These are phyloP conservation scores for Aspergillus vadensis DNA, from an alignment of 2,329 filamentous ascomycete species.

Conservation along the genomic window DNA sequence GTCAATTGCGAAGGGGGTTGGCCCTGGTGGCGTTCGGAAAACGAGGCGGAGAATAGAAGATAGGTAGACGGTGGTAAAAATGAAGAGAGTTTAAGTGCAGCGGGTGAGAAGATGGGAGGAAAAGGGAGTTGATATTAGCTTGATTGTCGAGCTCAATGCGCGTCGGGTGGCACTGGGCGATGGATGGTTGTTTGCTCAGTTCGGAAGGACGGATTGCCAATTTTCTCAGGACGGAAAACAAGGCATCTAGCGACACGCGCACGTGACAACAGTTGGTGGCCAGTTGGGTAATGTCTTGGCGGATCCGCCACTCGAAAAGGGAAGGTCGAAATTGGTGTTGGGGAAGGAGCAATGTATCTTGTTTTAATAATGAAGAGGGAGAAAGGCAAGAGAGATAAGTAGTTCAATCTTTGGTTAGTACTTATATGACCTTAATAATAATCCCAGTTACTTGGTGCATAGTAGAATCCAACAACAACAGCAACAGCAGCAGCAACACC, in stretches of 20 bases:
- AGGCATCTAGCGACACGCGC: slow-evolving; percentile 24
- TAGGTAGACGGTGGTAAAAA: background rate
- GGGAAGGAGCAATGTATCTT: background rate
- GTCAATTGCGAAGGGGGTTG: slow-evolving; percentile 28
- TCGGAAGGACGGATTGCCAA: slow-evolving; percentile 27
- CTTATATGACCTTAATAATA: background rate
- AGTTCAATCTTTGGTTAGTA: background rate
- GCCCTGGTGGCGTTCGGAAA: slow-evolving; percentile 16
- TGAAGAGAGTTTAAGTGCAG: background rate
- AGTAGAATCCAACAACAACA: too few species aligned
- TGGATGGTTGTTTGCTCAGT: slow-evolving; percentile 19
- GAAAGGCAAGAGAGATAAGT: too few species aligned
- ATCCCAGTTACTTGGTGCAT: background rate
- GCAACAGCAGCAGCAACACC: too few species aligned
- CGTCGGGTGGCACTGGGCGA: slow-evolving; percentile 15
- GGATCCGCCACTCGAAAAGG: slow-evolving; percentile 18
- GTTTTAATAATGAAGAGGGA: too few species aligned
- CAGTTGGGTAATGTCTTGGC: slow-evolving; percentile 18
- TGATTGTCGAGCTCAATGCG: slow-evolving; percentile 9
- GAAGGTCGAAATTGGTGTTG: slow-evolving; percentile 5
- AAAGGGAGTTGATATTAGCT: slow-evolving; percentile 12
- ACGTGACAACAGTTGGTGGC: background rate
- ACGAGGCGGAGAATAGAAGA: background rate
- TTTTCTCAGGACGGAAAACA: slow-evolving; percentile 33
- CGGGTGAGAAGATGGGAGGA: background rate